Conservation (phyloP, 2,329 filamentous ascomycete species). For the Penicillium sp. region DNA sequence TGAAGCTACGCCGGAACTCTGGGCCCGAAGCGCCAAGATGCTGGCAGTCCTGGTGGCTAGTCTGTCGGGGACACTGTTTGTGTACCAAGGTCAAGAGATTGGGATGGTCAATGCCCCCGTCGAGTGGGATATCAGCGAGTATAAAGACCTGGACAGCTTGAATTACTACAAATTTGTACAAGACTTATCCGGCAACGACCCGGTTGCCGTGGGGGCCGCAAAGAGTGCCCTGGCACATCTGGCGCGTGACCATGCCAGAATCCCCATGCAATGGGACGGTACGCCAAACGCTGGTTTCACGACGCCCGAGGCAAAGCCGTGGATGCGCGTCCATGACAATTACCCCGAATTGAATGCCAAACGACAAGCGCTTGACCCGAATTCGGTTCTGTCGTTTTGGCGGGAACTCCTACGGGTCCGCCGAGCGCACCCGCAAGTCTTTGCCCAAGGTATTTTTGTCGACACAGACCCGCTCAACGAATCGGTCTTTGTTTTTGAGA, state of each 20-base stretch:
- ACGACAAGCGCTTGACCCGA: conserved; percentile 43
- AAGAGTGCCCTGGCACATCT: conserved; percentile 53
- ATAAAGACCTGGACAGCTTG: conserved; percentile 39
- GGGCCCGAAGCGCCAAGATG: conserved; percentile 48
- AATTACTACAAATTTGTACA: conserved; percentile 43
- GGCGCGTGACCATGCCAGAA: conserved; percentile 55
- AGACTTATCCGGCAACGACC: conserved; percentile 27
- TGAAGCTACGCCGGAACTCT: conserved; percentile 44
- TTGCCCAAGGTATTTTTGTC: conserved; percentile 57
- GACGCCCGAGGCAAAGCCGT: conserved; percentile 44
- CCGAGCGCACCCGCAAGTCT: conserved; percentile 52
- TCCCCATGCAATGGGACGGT: conserved; percentile 62
- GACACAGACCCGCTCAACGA: conserved; percentile 46
- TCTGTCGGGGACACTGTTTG: conserved; percentile 50
- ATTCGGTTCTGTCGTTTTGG: conserved; percentile 56
- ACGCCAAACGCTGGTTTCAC: conserved; percentile 58
- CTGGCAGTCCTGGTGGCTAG: conserved; percentile 46
- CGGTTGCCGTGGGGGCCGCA: conserved; percentile 40
- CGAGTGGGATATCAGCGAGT: conserved; percentile 45
- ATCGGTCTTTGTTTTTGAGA: conserved; percentile 43
- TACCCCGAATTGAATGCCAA: conserved; percentile 36
- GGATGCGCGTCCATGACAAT: conserved; percentile 58
- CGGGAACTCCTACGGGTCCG: conserved; percentile 48
- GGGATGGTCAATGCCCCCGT: conserved; percentile 53
- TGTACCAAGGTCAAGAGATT: conserved; percentile 59